A percentile compares a stretch with the other conserved stretches of the same genome.
phyloP scores from a whole-genome alignment of 352 stramenopile genomes.

The Phytophthora pini region DNA sequence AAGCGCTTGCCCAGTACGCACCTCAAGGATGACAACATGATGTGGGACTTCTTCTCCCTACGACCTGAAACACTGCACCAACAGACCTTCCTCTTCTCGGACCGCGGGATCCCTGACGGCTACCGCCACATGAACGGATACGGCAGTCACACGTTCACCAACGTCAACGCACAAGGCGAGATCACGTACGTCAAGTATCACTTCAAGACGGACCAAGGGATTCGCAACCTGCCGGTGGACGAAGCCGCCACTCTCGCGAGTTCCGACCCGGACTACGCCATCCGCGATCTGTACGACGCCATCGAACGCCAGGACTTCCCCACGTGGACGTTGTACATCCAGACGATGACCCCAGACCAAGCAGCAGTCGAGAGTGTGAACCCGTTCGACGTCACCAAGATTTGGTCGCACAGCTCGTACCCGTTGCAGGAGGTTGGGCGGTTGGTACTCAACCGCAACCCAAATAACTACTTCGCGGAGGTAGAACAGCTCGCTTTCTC shows the following conservation, averaged over 20 bases:
- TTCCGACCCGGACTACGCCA: slow-evolving; percentile 91
- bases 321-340: slow-evolving; percentile 90
- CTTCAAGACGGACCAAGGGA: slow-evolving; percentile 91
- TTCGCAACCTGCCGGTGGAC: slow-evolving; percentile 87
- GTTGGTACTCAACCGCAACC: slow-evolving; percentile 92
- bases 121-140: slow-evolving; percentile 93
- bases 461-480: slow-evolving; percentile 93
- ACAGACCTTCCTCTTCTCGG: slow-evolving; percentile 88
- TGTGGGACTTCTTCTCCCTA: slow-evolving; percentile 94
- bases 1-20: slow-evolving; percentile 91
- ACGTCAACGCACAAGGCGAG: slow-evolving; percentile 80
- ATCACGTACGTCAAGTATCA: slow-evolving; percentile 93
- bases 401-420: slow-evolving; percentile 89
- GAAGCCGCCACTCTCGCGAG: slow-evolving; percentile 70
- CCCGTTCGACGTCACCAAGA: slow-evolving; percentile 94
- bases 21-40: slow-evolving; percentile 85
- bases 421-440: slow-evolving; percentile 86
- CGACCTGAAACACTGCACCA: slow-evolving; percentile 91
- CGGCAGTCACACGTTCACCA: slow-evolving; percentile 92
- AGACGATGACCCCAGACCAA: slow-evolving; percentile 90
- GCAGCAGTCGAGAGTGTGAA: slow-evolving; percentile 68
- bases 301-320: slow-evolving; percentile 78
- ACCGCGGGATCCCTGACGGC: slow-evolving; percentile 89
- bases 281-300: slow-evolving; percentile 91
- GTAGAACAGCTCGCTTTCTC: slow-evolving; percentile 93